These are phyloP conservation scores for Chlamydomonas schloesseri DNA, from an alignment of 139 green algal species.

Conservation along the genomic window DNA sequence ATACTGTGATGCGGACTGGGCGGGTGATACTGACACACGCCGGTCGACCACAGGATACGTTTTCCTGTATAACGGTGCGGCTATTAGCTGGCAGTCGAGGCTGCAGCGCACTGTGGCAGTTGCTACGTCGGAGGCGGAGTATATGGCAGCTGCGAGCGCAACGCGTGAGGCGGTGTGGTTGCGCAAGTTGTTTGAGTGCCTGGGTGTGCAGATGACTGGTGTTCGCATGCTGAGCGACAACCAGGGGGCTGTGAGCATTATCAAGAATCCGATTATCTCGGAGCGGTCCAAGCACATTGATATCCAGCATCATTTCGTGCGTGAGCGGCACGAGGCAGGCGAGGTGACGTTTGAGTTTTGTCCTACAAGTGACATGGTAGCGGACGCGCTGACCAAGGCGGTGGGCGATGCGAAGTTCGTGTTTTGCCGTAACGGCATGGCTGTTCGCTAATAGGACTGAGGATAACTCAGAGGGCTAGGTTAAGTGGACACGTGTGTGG, in stretches of 20 bases:
- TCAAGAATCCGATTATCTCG: slow-evolving; percentile 45
- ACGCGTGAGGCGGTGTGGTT: slow-evolving; percentile 2
- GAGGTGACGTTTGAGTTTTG: slow-evolving; percentile 34
- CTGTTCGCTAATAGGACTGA: no score
- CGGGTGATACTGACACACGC: neutral
- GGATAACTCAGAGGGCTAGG: no score
- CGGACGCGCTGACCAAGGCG: slow-evolving; percentile 55
- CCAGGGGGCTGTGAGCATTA: slow-evolving; percentile 1
- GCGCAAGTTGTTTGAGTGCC: neutral
- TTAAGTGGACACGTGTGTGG: no score
- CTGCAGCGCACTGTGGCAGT: neutral
- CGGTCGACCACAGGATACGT: neutral
- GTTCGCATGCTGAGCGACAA: neutral
- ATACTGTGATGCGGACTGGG: neutral
- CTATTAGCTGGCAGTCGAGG: neutral
- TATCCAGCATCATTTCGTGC: slow-evolving; percentile 50
- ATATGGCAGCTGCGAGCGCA: neutral
- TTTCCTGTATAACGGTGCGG: neutral
- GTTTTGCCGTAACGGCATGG: slow-evolving; percentile 24
- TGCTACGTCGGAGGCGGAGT: neutral
- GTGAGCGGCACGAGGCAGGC: slow-evolving; percentile 29
- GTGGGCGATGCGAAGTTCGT: slow-evolving; percentile 28
- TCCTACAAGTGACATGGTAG: slow-evolving; percentile 26
- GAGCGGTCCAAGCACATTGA: slow-evolving; percentile 65
- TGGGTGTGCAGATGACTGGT: neutral